These are phyloP conservation scores for Leucosporidium creatinivorum DNA, from an alignment of 768 basidiomycete genomes.

Conservation along the genomic window DNA sequence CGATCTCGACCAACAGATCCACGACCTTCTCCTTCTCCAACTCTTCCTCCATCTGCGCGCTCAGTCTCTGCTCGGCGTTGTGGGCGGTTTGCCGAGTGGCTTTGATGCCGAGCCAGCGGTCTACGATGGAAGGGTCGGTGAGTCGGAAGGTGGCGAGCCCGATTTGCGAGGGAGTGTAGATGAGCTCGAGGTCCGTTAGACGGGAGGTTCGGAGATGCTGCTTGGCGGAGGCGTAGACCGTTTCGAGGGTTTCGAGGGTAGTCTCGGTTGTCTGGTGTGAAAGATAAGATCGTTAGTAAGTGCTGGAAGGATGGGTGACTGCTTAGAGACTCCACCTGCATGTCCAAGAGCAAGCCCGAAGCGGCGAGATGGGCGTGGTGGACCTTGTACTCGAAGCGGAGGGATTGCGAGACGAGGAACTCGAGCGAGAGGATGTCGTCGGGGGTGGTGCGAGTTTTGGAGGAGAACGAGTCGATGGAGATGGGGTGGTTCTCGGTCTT, in stretches of 20 bases:
- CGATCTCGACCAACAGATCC: slow-evolving; percentile 34
- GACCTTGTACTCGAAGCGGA: slow-evolving; percentile 86
- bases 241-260: background rate
- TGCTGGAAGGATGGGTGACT: background rate
- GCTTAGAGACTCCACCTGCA: slow-evolving; percentile 56
- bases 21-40: slow-evolving; percentile 33
- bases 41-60: slow-evolving; percentile 17
- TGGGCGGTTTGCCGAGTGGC: background rate
- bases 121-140: slow-evolving; percentile 55
- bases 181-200: slow-evolving; percentile 80
- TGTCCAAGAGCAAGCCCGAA: slow-evolving; percentile 80
- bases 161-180: slow-evolving; percentile 89
- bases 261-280: background rate
- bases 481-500: slow-evolving; percentile 97
- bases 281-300: no score
- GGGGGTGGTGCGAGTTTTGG: slow-evolving; percentile 57
- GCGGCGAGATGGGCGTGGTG: slow-evolving; percentile 84
- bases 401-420: slow-evolving; percentile 88
- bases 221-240: background rate
- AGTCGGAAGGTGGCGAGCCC: slow-evolving; percentile 71
- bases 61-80: background rate
- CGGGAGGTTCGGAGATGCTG: slow-evolving; percentile 42
- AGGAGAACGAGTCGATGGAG: slow-evolving; percentile 73
- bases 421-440: slow-evolving; percentile 88
- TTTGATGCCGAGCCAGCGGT: slow-evolving; percentile 50